Percentiles rank a stretch among this genome's conserved stretches.
Evolutionary conservation across 2,329 filamentous ascomycete species (phyloP).

Genomic region (Leptographium flavum): DNA sequence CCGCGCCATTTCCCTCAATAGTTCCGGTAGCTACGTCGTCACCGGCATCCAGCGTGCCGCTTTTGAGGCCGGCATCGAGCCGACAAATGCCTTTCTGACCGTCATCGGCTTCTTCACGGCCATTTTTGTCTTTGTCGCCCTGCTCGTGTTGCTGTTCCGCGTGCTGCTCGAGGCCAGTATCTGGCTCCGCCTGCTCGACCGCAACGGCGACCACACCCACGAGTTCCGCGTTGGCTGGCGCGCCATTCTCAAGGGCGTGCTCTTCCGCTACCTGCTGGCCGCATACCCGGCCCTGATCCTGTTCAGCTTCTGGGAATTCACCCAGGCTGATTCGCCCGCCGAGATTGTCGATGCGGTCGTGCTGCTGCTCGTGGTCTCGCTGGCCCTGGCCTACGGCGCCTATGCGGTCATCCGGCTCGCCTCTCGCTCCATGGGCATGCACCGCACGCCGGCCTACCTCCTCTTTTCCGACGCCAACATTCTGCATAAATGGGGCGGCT

Average conservation of each 20-base stretch:
- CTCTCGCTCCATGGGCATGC: conserved; percentile 67
- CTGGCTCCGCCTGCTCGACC: conserved; percentile 55
- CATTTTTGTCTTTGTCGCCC: conserved; percentile 54
- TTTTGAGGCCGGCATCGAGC: conserved; percentile 62
- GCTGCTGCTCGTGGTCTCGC: conserved; percentile 61
- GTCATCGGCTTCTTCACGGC: conserved; percentile 68
- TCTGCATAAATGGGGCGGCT: conserved; percentile 81
- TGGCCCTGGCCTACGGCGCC: conserved; percentile 59
- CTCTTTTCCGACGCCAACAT: conserved; percentile 72
- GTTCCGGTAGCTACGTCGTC: conserved; percentile 36
- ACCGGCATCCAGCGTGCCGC: conserved; percentile 67
- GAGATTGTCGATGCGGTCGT: conserved; percentile 67
- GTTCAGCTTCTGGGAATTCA: conserved; percentile 74
- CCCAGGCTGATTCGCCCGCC: conserved; percentile 58
- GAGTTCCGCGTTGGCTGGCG: conserved; percentile 81
- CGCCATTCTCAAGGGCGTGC: conserved; percentile 68
- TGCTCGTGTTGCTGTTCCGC: conserved; percentile 63
- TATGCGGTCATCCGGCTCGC: conserved; percentile 70
- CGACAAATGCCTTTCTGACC: conserved; percentile 74
- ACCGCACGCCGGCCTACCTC: conserved; percentile 82
- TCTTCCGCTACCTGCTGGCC: conserved; percentile 70
- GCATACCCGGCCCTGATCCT: conserved; percentile 74
- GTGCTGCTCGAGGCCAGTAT: conserved; percentile 55
- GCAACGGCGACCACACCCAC: conserved; percentile 43
- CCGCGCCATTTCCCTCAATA: conserved; percentile 27